Percentiles rank a stretch among this genome's conserved stretches.
Conservation (phyloP, 352 stramenopile species). For the Pythium graminicola region DNA sequence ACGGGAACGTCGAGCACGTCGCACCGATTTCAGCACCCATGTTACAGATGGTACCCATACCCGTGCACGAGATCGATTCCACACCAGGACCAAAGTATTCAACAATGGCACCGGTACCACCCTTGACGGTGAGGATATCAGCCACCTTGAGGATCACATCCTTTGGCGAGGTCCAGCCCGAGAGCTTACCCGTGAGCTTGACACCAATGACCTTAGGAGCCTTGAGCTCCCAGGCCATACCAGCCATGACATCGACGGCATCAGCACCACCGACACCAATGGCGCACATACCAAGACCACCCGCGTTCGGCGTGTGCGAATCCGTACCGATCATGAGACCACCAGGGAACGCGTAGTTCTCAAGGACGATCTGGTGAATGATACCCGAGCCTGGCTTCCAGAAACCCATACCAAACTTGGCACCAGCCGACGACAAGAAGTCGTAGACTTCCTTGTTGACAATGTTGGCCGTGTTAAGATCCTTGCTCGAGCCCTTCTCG, state of each 20-base stretch:
- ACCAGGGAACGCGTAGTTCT: slow-evolving; percentile 94
- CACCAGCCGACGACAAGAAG: slow-evolving; percentile 87
- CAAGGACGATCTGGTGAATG: slow-evolving; percentile 93
- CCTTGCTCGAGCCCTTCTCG: slow-evolving; percentile 84
- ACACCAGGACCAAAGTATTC: slow-evolving; percentile 93
- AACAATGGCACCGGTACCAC: slow-evolving; percentile 89
- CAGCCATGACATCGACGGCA: slow-evolving; percentile 91
- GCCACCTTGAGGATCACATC: slow-evolving; percentile 94
- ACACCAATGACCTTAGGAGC: slow-evolving; percentile 93
- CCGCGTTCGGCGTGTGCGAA: slow-evolving; percentile 92
- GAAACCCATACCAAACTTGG: slow-evolving; percentile 93
- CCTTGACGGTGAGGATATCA: slow-evolving; percentile 92
- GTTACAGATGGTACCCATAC: slow-evolving; percentile 94
- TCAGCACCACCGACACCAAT: slow-evolving; percentile 91
- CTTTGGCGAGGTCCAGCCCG: slow-evolving; percentile 91
- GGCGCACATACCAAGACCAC: slow-evolving; percentile 91
- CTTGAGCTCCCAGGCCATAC: slow-evolving; percentile 94
- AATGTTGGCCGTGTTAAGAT: slow-evolving; percentile 86
- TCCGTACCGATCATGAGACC: slow-evolving; percentile 94
- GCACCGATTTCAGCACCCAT: slow-evolving; percentile 93
- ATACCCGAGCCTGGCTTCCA: slow-evolving; percentile 92
- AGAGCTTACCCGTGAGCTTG: slow-evolving; percentile 90
- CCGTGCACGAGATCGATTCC: slow-evolving; percentile 91
- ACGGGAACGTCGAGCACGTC: slow-evolving; percentile 92
- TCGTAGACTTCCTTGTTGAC: slow-evolving; percentile 92